Evolutionary conservation across 1,139 yeast genomes (phyloP), one percentile per base, ranked within the genome.

Genomic region (Candida sp.): DNA sequence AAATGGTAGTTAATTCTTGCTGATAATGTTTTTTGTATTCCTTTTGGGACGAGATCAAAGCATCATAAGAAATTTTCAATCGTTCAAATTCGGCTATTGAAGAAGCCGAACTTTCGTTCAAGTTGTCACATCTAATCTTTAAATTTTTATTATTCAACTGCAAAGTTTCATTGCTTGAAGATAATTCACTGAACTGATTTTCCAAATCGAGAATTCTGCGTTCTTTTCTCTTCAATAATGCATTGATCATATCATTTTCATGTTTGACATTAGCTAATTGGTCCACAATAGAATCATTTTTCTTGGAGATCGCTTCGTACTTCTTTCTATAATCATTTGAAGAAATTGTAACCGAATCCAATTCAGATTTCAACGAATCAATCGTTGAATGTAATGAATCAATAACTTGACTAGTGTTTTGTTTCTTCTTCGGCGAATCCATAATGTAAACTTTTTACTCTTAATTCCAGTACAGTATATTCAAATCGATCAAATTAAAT

Each of bases 231-330:
- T 75, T 81, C 50, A 84, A 64, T 49, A 83, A 61, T 0, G 87
- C 82, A 51, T 75, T 79, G 36, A 83, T 70, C 67, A 83, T 82
- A 53, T 84, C 87, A 53, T 81, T 81, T 53, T 84, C 88, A 56
- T 83, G 88, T 58, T 82, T 84, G 29, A 84, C 70, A 52, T 83
- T 84, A 35, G 87, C 83, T 50, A 82, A 64, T 56, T 81, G 87
- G 55, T 85, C 91, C 36, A 81, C 73, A 46, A 80, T 69, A 45
- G 78, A 77, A 39, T 82, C 84, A 48, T 83, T 80, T 55, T 79
- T 75, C 45, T 73, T 70, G 42, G 73, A 63, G 23, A 73, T 61
- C 21, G 74, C 61, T 25, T 73, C 69, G 50, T 72, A 66, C 52
- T 81, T 81, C 56, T 77, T 78, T 55, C 68, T 70, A 56, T 68